These are phyloP conservation scores for Populus davidiana DNA, from an alignment of 345 rosid species.

Conservation along the genomic window DNA sequence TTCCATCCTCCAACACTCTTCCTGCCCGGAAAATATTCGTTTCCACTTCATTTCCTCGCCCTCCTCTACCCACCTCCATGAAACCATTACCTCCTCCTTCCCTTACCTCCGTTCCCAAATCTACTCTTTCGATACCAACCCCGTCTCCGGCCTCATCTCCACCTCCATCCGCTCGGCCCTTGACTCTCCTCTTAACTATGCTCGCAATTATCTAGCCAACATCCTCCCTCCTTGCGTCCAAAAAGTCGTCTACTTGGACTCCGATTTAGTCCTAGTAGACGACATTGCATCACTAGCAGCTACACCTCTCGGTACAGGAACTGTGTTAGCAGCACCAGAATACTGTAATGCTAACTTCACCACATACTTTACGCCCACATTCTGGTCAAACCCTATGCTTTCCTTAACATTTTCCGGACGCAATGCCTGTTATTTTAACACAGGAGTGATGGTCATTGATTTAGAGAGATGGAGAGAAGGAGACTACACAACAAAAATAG, in stretches of 20 bases:
- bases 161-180: constrained; percentile 42
- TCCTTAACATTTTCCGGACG: constrained; percentile 31
- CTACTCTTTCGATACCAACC: constrained; percentile 26
- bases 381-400: constrained; percentile 39
- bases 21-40: constrained; percentile 39
- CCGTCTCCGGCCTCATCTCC: constrained; percentile 39
- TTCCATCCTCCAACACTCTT: constrained; percentile 40
- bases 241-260: constrained; percentile 35
- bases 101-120: constrained; percentile 36
- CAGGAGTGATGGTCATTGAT: constrained; percentile 43
- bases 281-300: constrained; percentile 34
- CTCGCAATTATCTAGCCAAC: constrained; percentile 39
- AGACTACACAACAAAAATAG: constrained; percentile 32
- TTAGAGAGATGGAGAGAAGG: constrained; percentile 35
- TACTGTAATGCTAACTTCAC: constrained; percentile 43
- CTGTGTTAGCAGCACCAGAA: constrained; percentile 41
- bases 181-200: constrained; percentile 44
- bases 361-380: constrained; percentile 36
- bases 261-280: constrained; percentile 39
- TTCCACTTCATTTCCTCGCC: constrained; percentile 38
- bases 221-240: constrained; percentile 31
- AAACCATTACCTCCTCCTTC: constrained; percentile 34
- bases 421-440: constrained; percentile 40
- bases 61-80: constrained; percentile 22
- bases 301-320: constrained; percentile 21